These are phyloP conservation scores for Pleurotus cornucopiae DNA, from an alignment of 768 basidiomycete species.

Conservation along the genomic window DNA sequence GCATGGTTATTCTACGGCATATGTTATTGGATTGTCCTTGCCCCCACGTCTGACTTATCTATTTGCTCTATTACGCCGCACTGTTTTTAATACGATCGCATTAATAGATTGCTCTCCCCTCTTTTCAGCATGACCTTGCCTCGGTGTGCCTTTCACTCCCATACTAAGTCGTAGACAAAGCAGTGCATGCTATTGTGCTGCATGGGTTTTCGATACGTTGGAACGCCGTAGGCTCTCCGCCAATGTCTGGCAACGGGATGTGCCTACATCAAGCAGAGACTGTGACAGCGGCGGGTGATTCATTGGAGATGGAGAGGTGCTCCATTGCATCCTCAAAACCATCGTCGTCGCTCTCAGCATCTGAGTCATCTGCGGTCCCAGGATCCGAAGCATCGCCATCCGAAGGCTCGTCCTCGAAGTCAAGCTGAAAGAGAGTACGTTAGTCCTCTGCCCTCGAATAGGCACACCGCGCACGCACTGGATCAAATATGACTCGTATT, in stretches of 20 bases:
- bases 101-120: constrained; percentile 3
- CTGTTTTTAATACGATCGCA: neutral
- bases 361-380: constrained; percentile 29
- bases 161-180: too few relatives aligned
- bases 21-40: neutral
- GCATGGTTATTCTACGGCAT: neutral
- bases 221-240: too few relatives aligned
- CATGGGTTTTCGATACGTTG: too few relatives aligned
- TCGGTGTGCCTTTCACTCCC: too few relatives aligned
- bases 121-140: constrained; percentile 9
- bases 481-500: constrained; percentile 91
- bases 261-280: constrained; percentile 39
- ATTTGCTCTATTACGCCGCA: neutral
- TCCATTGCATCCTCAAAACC: constrained; percentile 33
- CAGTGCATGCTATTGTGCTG: too few relatives aligned
- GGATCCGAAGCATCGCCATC: constrained; percentile 46
- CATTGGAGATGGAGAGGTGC: constrained; percentile 4
- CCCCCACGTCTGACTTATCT: neutral
- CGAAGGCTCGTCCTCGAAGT: constrained; percentile 1
- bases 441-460: neutral
- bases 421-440: neutral
- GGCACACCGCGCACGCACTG: constrained; percentile 53
- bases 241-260: too few relatives aligned
- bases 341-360: constrained; percentile 52
- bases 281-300: constrained; percentile 52